Percentiles rank a stretch among this genome's conserved stretches.
Conservation (phyloP, 192 early-diverging fungal species). For the Backusella sp. region DNA sequence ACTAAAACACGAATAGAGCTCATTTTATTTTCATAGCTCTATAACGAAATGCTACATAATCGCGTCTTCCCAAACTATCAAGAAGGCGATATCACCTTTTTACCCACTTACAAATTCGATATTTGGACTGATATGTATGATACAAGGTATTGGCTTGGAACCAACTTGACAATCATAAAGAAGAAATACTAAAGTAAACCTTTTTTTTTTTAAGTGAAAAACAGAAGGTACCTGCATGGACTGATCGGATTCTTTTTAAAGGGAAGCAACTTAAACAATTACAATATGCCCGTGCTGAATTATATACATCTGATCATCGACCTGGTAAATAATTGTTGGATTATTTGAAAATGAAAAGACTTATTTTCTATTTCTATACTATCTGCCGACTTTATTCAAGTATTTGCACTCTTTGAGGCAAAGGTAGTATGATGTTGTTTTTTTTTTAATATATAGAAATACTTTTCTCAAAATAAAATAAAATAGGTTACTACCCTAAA, state of each 20-base stretch:
- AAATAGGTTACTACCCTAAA: slow-evolving; percentile 45
- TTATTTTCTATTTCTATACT: slow-evolving; percentile 1
- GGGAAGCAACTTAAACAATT: slow-evolving; percentile 49
- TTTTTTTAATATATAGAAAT: slow-evolving; percentile 13
- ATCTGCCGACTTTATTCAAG: neutral
- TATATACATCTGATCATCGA: slow-evolving; percentile 73
- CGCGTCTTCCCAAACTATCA: slow-evolving; percentile 74
- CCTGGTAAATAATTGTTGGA: slow-evolving; percentile 46
- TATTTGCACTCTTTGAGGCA: slow-evolving; percentile 36
- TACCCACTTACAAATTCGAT: slow-evolving; percentile 84
- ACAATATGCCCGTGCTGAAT: slow-evolving; percentile 55
- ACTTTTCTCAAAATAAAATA: neutral
- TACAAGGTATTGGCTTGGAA: slow-evolving; percentile 46
- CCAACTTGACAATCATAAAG: too few relatives aligned
- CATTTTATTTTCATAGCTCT: slow-evolving; percentile 36
- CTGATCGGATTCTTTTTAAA: slow-evolving; percentile 62
- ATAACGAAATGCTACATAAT: slow-evolving; percentile 54
- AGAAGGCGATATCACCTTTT: slow-evolving; percentile 72
- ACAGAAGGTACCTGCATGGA: slow-evolving; percentile 62
- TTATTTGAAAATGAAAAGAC: neutral
- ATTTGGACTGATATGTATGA: slow-evolving; percentile 68
- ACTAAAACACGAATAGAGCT: neutral
- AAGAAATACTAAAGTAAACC: slow-evolving; percentile 18
- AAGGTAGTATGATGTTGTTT: slow-evolving; percentile 15
- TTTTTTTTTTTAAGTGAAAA: slow-evolving; percentile 51